phyloP scores from a whole-genome alignment of 73 alveolate genomes.

The Paramecium caudatum region DNA sequence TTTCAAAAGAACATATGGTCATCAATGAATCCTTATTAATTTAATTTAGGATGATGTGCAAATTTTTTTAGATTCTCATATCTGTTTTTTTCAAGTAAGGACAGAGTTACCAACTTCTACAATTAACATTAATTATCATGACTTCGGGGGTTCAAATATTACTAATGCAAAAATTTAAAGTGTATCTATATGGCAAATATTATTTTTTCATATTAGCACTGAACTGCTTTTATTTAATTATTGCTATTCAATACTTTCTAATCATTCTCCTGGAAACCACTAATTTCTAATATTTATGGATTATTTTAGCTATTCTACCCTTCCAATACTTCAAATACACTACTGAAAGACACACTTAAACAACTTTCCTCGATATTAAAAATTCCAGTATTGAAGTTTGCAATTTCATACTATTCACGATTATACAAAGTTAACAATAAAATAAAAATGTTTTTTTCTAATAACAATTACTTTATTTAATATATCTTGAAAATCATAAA shows the following conservation, averaged over 20 bases:
- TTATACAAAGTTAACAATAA: background rate
- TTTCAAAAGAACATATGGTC: background rate
- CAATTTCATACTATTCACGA: background rate
- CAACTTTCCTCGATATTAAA: background rate
- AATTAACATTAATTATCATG: background rate
- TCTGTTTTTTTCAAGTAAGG: background rate
- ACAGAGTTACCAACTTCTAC: background rate
- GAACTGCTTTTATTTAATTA: background rate
- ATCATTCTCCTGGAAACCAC: background rate
- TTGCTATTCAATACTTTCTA: background rate
- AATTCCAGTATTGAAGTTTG: background rate
- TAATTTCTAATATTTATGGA: conserved; percentile 11
- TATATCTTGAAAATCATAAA: background rate
- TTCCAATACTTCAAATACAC: background rate
- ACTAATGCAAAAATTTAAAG: background rate
- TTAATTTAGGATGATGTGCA: background rate
- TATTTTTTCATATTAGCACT: background rate
- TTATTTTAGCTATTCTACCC: background rate
- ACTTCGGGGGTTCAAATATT: background rate
- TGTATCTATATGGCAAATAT: background rate
- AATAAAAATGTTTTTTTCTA: background rate
- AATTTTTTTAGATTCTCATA: background rate
- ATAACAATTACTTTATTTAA: background rate
- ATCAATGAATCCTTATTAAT: background rate
- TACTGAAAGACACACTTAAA: background rate